Conservation (phyloP, 2,329 filamentous ascomycete species). For the Cyphellophora europaea region DNA sequence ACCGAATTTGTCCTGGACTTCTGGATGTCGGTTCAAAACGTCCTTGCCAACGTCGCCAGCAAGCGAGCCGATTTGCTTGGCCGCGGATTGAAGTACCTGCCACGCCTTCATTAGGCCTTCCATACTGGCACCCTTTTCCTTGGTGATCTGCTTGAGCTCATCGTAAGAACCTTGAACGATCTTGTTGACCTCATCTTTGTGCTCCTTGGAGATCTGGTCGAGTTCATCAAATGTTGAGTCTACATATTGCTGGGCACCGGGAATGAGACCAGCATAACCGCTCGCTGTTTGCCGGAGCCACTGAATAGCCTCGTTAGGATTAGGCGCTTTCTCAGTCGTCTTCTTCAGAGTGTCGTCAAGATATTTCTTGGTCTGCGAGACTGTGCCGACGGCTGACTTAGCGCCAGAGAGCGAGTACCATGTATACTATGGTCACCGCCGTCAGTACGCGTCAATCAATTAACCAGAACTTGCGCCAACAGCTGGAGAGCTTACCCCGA, state of each 20-base stretch:
- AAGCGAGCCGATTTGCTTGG: slow-evolving; percentile 50
- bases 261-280: slow-evolving; percentile 62
- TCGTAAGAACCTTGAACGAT: slow-evolving; percentile 59
- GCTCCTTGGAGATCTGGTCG: slow-evolving; percentile 57
- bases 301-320: slow-evolving; percentile 56
- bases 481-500: neutral
- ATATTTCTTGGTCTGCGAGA: slow-evolving; percentile 50
- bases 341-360: slow-evolving; percentile 52
- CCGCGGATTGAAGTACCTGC: slow-evolving; percentile 53
- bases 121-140: slow-evolving; percentile 50
- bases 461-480: too few relatives aligned
- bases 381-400: slow-evolving; percentile 37
- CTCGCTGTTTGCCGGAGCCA: slow-evolving; percentile 58
- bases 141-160: slow-evolving; percentile 54
- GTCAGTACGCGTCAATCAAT: too few relatives aligned
- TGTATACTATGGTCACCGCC: neutral
- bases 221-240: slow-evolving; percentile 62
- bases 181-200: slow-evolving; percentile 60
- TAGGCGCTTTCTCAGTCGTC: slow-evolving; percentile 53
- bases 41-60: slow-evolving; percentile 54
- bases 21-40: slow-evolving; percentile 63
- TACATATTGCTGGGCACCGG: slow-evolving; percentile 59
- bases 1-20: slow-evolving; percentile 63
- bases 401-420: slow-evolving; percentile 47
- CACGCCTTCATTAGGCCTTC: slow-evolving; percentile 54